Evolutionary conservation across 1,284 basidiomycete genomes (phyloP), one percentile per base, ranked within the genome.

Genomic region (Vanrija sp.): DNA sequence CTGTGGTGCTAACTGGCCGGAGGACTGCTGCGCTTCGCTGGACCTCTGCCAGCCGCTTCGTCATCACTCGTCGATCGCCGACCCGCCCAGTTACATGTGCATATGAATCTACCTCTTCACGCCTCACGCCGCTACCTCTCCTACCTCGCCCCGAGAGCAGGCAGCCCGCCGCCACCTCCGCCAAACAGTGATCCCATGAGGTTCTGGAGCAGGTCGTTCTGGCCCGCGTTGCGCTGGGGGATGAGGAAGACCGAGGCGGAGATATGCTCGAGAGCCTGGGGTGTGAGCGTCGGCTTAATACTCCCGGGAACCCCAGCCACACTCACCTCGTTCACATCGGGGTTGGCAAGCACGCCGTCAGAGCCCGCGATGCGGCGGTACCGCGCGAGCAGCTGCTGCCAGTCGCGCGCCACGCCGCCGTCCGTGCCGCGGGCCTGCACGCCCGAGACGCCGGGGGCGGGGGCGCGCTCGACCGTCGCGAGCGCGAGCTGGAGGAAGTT

Each of bases 401-500:
- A 94, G 38, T 85, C 86, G 51, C 64, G 63, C 2, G 79, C 72
- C 82, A 89, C 52, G 34, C 74, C 73, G 34, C 74, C 71, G 50
- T 72, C 71, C 53, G 74, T 86, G 84, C 75, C 85, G 82, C 58
- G 85, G 80, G 43, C 88, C 46, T 72, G 65, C 0, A 75, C 69
- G 2, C 63, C 73, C 8, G 65, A 68, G 12, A 67, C 66, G 6
- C 71, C 74, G 14, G 65, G 86, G 51, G 89, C 85, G 0, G 87
- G 86, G 1, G 78, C 79, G 26, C 89, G 84, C 73, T 95, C 91
- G 60, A 89, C 90, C 6, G 87, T 86, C 50, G 86, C 75, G 10
- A 96, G 82, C 0, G 88, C 89, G 51, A 96, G 82, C 69, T 97
- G 93, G 3, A 86, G 80, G 73, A 93, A 95, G 72, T 95, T 97